Conservation (phyloP, 2,329 filamentous ascomycete species). For the Aphanoascus verrucosus region DNA sequence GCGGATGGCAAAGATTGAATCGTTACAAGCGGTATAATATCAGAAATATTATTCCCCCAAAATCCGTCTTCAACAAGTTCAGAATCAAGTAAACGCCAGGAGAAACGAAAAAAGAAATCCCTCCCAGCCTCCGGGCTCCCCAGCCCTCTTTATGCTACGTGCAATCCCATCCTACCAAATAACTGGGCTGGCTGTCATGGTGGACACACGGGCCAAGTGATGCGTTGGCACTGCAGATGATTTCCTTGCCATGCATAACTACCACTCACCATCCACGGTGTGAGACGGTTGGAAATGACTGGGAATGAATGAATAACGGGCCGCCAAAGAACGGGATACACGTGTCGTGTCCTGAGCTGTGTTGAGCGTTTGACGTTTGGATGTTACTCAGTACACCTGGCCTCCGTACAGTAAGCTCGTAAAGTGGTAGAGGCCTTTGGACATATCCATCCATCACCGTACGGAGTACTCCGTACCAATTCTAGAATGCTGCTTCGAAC, state of each 20-base stretch:
- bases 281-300: constrained; percentile 3
- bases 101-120: neutral
- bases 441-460: too few species aligned
- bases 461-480: too few species aligned
- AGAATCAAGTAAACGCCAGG: too few species aligned
- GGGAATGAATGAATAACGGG: neutral
- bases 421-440: too few species aligned
- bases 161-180: neutral
- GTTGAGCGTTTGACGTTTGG: neutral
- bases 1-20: too few species aligned
- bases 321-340: constrained; percentile 2
- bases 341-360: neutral
- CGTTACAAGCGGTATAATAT: too few species aligned
- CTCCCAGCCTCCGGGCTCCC: neutral
- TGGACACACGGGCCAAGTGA: constrained; percentile 18
- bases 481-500: too few species aligned
- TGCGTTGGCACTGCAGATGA: constrained; percentile 19
- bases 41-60: too few species aligned
- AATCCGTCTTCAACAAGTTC: too few species aligned
- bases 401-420: too few species aligned
- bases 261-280: too few species aligned
- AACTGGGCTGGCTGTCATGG: neutral
- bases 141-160: neutral
- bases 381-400: too few species aligned
- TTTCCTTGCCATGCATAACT: neutral